Evolutionary conservation across 805 yeast species (phyloP), one percentile per base, ranked within the genome.

Genomic region (Myxozyma nipponensis): DNA sequence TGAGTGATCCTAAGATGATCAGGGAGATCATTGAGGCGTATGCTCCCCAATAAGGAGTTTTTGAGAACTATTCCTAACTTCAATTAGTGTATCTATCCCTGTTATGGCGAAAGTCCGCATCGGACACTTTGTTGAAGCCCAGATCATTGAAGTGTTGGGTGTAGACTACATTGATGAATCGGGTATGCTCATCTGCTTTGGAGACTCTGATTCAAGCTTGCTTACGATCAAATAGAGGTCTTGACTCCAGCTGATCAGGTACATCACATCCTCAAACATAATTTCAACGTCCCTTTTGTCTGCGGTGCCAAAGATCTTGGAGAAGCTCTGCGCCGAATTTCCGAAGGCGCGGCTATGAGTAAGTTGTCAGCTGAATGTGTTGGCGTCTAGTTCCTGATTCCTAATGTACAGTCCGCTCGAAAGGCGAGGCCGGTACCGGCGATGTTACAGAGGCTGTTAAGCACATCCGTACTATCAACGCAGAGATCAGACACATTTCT

Each of bases 361-460:
- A 47, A 13, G 59, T 43, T 3, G 23, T 10, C 9, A 4, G 25
- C 24, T 21, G 18, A 9, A 4, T 9, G 21, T 21, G 5, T 10
- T 4, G 13, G 42, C 34, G 23, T 18, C 17, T 23, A 17, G 25
- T 39, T 13, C 42, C 17, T 24, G 13, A 35, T 2, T 17, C 22
- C 38, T 25, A n/a, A 39, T 13, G 13, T 24, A 4, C 18, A 56
- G 59, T 85, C 65, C 77, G 93, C 66, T 82, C 93, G 58, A 85
- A 85, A 70, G 95, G 95, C 59, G 95, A 85, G 67, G 93, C 95
- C 32, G 95, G 95, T 40, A 86, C 95, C 35, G 95, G 95, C 48
- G 93, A 85, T 67, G 81, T 85, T 46, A 79, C 86, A 38, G 91
- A 85, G 67, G 93, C 93, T 13, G 87, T 85, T 50, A 77, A 75